These are phyloP conservation scores for Ogataea nakhonphanomensis DNA, from an alignment of 805 yeast species.

Conservation along the genomic window DNA sequence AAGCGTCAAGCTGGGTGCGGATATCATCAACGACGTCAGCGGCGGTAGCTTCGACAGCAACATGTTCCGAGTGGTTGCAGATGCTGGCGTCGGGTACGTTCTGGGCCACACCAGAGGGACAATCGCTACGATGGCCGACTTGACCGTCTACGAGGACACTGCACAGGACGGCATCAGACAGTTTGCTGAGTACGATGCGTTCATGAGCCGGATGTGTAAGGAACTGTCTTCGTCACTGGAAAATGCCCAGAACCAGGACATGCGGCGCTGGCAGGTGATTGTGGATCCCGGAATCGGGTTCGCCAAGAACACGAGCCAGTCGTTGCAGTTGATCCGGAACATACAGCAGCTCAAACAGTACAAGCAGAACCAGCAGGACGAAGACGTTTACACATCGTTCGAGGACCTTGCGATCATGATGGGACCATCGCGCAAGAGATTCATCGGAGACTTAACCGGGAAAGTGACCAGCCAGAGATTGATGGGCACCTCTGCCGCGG, in stretches of 20 bases:
- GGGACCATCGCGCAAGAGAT: conserved; percentile 88
- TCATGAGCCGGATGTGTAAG: conserved; percentile 44
- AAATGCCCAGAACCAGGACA: conserved; percentile 59
- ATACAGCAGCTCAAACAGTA: conserved; percentile 47
- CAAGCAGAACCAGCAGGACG: conserved; percentile 20
- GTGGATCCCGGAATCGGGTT: conserved; percentile 96
- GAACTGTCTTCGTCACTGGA: conserved; percentile 60
- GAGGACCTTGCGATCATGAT: conserved; percentile 63
- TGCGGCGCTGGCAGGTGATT: conserved; percentile 85
- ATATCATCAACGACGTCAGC: conserved; percentile 87
- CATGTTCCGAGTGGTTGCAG: conserved; percentile 69
- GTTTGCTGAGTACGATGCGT: conserved; percentile 36
- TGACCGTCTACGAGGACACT: conserved; percentile 49
- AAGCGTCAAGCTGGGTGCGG: conserved; percentile 75
- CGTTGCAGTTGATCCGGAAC: conserved; percentile 58
- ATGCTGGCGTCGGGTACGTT: conserved; percentile 69
- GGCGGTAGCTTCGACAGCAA: conserved; percentile 68
- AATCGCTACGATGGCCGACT: conserved; percentile 63
- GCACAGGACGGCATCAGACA: conserved; percentile 25
- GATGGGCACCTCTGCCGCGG: conserved; percentile 72
- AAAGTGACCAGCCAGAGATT: conserved; percentile 62
- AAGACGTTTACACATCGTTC: conserved; percentile 38
- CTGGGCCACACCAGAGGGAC: conserved; percentile 85
- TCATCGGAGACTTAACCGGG: conserved; percentile 72
- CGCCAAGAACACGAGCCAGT: conserved; percentile 78